Base-by-base conservation (phyloP, 768 basidiomycete species). In the Kwoniella newhampshirensis region DNA sequence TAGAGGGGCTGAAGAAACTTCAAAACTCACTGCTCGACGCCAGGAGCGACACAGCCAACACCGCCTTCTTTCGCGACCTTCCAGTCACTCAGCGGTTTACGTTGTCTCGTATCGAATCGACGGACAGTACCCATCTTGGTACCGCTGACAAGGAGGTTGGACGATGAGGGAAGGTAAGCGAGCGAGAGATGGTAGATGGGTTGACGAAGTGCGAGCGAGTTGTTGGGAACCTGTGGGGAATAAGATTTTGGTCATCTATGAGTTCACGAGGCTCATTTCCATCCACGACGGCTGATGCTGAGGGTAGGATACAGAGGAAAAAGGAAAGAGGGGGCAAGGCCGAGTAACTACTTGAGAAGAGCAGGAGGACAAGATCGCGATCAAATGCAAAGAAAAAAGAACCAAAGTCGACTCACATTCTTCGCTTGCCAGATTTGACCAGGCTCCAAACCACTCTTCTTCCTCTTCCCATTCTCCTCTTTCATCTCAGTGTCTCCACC, bases 391-490 rank as follows among this genome's bases (percentile, higher is more conserved):
- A n/a, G n/a, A n/a, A n/a, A n/a, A n/a, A n/a, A n/a, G n/a, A n/a
- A n/a, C n/a, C n/a, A n/a, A n/a, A n/a, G n/a, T n/a, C n/a, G n/a
- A 64, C 71, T 59, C 53, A 76, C 75, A 63, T 73, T 73, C 60
- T 68, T 76, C 11, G 73, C 75, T 45, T 70, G 62, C 75, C 75
- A 76, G 27, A 65, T 67, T 42, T 76, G 73, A 0, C 75, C 75
- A 15, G 43, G 54, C 20, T 63, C 60, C 32, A 70, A 35, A 23
- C 59, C 66, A 3, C 47, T 63, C 59, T 75, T 74, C 63, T 75
- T 74, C 59, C 71, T 61, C 62, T 73, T 72, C 17, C 61, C 52
- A 41, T 44, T 57, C 7, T 44, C 55, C 27, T 26, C 45, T 42
- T 51, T 49, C 21, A 54, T 56, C 20, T 59, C 20, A 42, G 49